Conservation (phyloP, 129 eudicot species). For the Dittrichia graveolens region DNA sequence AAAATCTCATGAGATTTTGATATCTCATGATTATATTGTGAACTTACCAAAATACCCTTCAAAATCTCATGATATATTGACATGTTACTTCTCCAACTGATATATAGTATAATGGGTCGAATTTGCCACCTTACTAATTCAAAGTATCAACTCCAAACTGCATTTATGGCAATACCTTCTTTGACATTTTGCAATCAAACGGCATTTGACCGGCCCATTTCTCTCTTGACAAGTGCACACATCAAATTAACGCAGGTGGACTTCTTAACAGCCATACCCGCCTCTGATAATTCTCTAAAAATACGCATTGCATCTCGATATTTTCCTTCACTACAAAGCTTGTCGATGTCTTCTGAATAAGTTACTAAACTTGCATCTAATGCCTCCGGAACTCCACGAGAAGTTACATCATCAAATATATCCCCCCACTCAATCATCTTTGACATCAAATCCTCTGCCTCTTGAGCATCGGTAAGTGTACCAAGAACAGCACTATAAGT, state of each 20-base stretch:
- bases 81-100: no score
- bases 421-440: slow-evolving; percentile 50
- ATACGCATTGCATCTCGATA: slow-evolving; percentile 75
- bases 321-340: slow-evolving; percentile 67
- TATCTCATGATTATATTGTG: no score
- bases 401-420: slow-evolving; percentile 20
- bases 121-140: background rate
- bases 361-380: slow-evolving; percentile 41
- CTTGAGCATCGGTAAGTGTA: slow-evolving; percentile 50
- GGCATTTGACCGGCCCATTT: slow-evolving; percentile 34
- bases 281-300: slow-evolving; percentile 52
- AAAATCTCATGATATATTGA: no score
- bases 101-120: no score
- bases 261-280: slow-evolving; percentile 59
- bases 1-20: no score
- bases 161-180: slow-evolving; percentile 14
- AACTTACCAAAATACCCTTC: no score
- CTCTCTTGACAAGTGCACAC: slow-evolving; percentile 66
- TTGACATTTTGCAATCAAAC: slow-evolving; percentile 36
- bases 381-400: slow-evolving; percentile 37
- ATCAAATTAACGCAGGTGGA: slow-evolving; percentile 67
- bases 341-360: slow-evolving; percentile 55
- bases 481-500: slow-evolving; percentile 61
- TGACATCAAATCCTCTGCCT: slow-evolving; percentile 56
- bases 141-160: background rate